phyloP scores from a whole-genome alignment of 768 basidiomycete genomes.

The Tephrocybe sp. region DNA sequence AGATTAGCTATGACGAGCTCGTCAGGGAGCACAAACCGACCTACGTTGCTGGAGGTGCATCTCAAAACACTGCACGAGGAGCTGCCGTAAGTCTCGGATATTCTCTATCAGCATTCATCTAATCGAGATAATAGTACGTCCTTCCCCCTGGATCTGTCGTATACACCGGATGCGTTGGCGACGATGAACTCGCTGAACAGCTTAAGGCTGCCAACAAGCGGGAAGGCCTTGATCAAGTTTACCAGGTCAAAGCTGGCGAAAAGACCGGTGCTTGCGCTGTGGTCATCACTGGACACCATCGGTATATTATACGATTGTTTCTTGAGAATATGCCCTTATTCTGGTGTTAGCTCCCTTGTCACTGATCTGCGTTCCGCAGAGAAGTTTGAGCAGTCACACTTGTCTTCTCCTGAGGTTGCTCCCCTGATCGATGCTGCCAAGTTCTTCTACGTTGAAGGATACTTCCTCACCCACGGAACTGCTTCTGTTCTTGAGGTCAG shows the following conservation, averaged over 20 bases:
- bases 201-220: conserved; percentile 87
- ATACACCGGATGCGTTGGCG: conserved; percentile 91
- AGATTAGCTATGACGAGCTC: conserved; percentile 84
- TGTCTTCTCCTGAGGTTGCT: conserved; percentile 72
- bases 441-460: conserved; percentile 93
- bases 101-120: conserved; percentile 3
- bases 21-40: conserved; percentile 71
- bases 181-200: conserved; percentile 89
- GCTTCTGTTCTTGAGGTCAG: conserved; percentile 69
- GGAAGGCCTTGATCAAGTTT: conserved; percentile 86
- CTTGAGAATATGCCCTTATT: background rate
- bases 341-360: conserved; percentile 70
- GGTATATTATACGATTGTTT: conserved; percentile 40
- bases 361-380: conserved; percentile 91
- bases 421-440: conserved; percentile 77
- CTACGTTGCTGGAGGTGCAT: conserved; percentile 96
- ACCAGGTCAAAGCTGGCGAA: conserved; percentile 82
- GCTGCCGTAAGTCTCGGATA: conserved; percentile 70
- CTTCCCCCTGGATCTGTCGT: conserved; percentile 87
- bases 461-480: conserved; percentile 93
- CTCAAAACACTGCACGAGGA: conserved; percentile 94
- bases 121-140: conserved; percentile 63
- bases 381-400: conserved; percentile 79
- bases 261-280: conserved; percentile 98
- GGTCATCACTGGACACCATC: conserved; percentile 87